These are phyloP conservation scores for Melaleuca alternifolia DNA, from an alignment of 345 rosid genomes.

Conservation along the genomic window DNA sequence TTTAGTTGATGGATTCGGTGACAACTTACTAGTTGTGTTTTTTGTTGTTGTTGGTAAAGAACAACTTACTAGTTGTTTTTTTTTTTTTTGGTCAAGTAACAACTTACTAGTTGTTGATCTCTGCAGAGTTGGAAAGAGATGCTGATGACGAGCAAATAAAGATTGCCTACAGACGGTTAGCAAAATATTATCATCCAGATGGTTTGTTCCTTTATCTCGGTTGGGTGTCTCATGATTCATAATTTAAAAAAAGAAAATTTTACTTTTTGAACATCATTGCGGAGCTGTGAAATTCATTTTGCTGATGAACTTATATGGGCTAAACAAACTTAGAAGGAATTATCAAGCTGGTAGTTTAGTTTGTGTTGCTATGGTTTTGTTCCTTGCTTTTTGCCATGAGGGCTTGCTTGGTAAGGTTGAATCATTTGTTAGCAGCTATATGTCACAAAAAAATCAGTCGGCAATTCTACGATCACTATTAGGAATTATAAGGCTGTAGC, in stretches of 20 bases:
- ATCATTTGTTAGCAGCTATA: neutral
- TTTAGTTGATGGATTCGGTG: neutral
- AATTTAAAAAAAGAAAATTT: neutral
- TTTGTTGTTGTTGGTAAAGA: too few species aligned
- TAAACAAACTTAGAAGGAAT: neutral
- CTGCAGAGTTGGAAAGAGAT: constrained; percentile 66
- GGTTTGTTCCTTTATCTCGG: constrained; percentile 34
- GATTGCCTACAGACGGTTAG: constrained; percentile 77
- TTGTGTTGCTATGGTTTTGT: neutral
- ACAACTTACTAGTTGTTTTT: too few species aligned
- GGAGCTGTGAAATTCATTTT: neutral
- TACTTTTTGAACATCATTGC: neutral
- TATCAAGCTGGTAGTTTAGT: neutral
- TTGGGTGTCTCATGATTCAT: neutral
- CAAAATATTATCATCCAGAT: constrained; percentile 94
- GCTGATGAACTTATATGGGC: neutral
- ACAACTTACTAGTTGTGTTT: neutral
- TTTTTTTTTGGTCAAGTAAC: too few species aligned
- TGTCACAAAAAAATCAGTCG: neutral
- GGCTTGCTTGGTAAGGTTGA: neutral
- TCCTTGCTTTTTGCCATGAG: neutral
- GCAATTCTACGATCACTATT: neutral
- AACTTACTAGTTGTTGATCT: neutral
- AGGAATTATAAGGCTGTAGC: neutral
- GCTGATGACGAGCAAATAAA: constrained; percentile 87